Base-by-base conservation (phyloP, 441 rosid species). In the Syzygium syzygioides region DNA sequence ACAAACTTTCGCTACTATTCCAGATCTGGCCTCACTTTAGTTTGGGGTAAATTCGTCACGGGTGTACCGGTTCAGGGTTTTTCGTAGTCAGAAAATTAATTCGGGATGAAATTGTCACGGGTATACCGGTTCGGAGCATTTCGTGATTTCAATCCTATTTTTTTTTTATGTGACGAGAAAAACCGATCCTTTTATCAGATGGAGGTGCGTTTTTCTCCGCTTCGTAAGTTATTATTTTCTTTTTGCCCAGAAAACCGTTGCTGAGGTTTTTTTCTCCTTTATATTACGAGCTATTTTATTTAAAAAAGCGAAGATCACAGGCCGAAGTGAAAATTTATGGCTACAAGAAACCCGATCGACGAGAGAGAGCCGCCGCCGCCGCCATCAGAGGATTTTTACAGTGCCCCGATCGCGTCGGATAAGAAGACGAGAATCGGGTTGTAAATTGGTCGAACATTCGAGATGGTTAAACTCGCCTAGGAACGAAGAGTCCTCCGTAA, bases 1-100 rank as follows among this genome's bases (percentile, higher is more conserved):
- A 45, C 0, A 9, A 45, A 7, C 48, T 45, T 7, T 1, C 48
- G 7, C 48, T 0, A 1, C 8, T 7, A 45, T 45, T 9, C 9
- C 9, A 45, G 7, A 45, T 45, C 48, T 7, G 48, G 9, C 48
- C 9, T 7, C 48, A 45, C 9, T 45, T 45, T 45, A 45, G 9
- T 1, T 45, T 7, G 1, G 1, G 45, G 9, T 45, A 45, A 45
- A 45, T 45, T 45, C 1, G 2, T 45, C 48, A 45, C 48, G 7
- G 2, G 2, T 45, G 9, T 45, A 45, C 48, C 48, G 9, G 9
- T 45, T 45, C 8, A 41, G 9, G 45, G 1, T 41, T 41, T 41
- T 41, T 41, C 9, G 9, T 41, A 9, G 1, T 41, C 45, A 8
- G 7, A 41, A 41, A 41, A 41, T 41, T 41, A 41, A 41, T 41